Evolutionary conservation across 164 flowering plant genomes (phyloP), one percentile per base, ranked within the genome.

Genomic region (Berberis thunbergii): DNA sequence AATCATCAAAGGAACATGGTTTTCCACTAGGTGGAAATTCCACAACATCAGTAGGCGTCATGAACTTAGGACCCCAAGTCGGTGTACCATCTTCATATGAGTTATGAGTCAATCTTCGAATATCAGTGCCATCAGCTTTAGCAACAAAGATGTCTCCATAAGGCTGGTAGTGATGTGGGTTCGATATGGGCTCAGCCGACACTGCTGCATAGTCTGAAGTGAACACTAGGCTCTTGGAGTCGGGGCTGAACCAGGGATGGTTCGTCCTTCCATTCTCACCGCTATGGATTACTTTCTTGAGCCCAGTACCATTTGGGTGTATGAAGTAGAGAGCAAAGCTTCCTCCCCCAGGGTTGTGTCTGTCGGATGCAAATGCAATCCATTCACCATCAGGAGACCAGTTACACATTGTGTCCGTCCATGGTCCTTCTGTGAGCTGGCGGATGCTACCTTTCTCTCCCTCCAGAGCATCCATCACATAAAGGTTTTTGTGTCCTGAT

Each of bases 331-430:
- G 11, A 4, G 68, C 88, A 63, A 79, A 89, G 71, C 87, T 76
- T 2, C 88, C 95, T 1, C 80, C 60, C 5, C 91, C 96, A 3
- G 96, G 93, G 53, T 78, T 73, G 44, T 79, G 75, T 46, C 96
- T 65, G 65, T 92, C 93, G 3, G 98, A 87, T 0, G 96, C 82
- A 40, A 92, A 92, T 0, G 83, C 91, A 43, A 92, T 92, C 93
- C 91, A 89, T 3, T 89, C 88, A 0, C 98, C 96, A 55, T 85
- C 83, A 2, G 96, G 98, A 0, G 98, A 89, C 98, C 98, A 92
- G 49, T 70, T 79, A 43, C 87, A 79, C 98, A 92, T 92, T 2
- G 96, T 92, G 69, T 92, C 98, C 11, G 81, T 75, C 98, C 98
- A 92, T 13, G 81, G 80, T 2, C 98, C 96, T n/a, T 86, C 83